A percentile compares a stretch with the other conserved stretches of the same genome.
phyloP scores from a whole-genome alignment of 371 early-diverging fungal species.

The Chytridiales sp. region DNA sequence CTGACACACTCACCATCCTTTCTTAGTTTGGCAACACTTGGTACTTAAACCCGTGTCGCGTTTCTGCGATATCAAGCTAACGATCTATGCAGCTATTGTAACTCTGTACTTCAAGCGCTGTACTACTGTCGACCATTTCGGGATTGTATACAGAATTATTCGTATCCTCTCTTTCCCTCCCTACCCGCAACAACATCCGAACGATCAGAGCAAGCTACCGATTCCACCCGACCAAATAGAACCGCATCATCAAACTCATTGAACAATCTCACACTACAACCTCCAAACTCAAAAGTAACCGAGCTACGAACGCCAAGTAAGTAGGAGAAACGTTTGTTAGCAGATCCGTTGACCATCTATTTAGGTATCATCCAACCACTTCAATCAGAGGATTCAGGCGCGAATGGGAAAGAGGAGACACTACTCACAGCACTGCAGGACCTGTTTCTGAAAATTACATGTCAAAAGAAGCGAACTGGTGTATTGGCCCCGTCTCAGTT shows the following conservation, averaged over 20 bases:
- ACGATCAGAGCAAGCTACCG: slow-evolving; percentile 2
- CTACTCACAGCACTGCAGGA: slow-evolving; percentile 84
- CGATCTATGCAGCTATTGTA: slow-evolving; percentile 92
- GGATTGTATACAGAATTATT: slow-evolving; percentile 74
- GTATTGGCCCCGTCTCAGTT: slow-evolving; percentile 85
- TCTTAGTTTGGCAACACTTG: no score
- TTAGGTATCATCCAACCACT: no score
- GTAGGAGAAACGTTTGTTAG: no score
- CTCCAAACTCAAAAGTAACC: neutral
- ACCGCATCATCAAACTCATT: neutral
- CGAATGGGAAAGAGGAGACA: slow-evolving; percentile 58
- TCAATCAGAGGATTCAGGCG: no score
- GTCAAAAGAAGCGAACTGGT: slow-evolving; percentile 80
- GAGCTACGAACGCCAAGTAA: no score
- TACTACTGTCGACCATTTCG: slow-evolving; percentile 95
- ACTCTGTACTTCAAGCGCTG: slow-evolving; percentile 93
- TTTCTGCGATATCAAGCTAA: no score
- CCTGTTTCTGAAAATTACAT: slow-evolving; percentile 79
- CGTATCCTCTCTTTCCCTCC: slow-evolving; percentile 36
- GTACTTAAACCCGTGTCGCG: no score
- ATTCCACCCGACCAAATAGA: neutral
- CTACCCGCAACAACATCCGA: slow-evolving; percentile 22
- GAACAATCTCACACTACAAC: neutral
- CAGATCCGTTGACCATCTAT: no score
- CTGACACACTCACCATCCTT: no score